These are phyloP conservation scores for Rhizophagus sp. DNA, from an alignment of 192 early-diverging fungal genomes.

Conservation along the genomic window DNA sequence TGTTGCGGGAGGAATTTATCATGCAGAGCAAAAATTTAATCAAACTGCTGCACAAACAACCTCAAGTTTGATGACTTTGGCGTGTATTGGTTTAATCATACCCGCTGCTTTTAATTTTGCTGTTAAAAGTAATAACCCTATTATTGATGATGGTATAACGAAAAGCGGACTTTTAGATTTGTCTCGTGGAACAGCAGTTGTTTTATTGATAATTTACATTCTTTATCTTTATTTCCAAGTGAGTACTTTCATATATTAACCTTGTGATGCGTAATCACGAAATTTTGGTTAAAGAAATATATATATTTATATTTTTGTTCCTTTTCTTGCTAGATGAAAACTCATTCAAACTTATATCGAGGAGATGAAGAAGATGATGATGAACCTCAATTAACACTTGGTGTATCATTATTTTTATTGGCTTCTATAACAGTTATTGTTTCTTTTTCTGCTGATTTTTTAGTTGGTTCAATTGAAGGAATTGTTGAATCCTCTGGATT, in stretches of 20 bases:
- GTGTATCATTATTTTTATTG: conserved; percentile 44
- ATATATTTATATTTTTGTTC: no score
- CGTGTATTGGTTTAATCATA: conserved; percentile 65
- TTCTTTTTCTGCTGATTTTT: conserved; percentile 78
- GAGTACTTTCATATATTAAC: no score
- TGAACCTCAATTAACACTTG: conserved; percentile 53
- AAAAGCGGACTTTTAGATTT: conserved; percentile 45
- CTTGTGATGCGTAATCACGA: no score
- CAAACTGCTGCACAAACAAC: conserved; percentile 70
- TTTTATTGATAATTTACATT: conserved; percentile 65
- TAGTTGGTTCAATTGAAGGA: conserved; percentile 84
- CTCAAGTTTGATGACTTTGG: conserved; percentile 64
- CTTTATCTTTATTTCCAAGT: no score
- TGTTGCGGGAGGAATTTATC: conserved; percentile 76
- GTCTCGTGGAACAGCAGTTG: conserved; percentile 66
- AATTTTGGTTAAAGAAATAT: no score
- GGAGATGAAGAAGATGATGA: conserved; percentile 55
- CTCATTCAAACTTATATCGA: background rate
- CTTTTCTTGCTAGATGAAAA: no score
- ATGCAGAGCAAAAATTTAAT: conserved; percentile 70
- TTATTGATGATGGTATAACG: conserved; percentile 29
- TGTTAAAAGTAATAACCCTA: background rate
- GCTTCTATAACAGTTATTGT: conserved; percentile 67
- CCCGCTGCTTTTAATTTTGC: conserved; percentile 62
- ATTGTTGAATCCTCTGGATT: conserved; percentile 71